A percentile compares a stretch with the other conserved stretches of the same genome.
These are phyloP conservation scores for Naganishia vaughanmartiniae DNA, from an alignment of 768 basidiomycete genomes.

Conservation along the genomic window DNA sequence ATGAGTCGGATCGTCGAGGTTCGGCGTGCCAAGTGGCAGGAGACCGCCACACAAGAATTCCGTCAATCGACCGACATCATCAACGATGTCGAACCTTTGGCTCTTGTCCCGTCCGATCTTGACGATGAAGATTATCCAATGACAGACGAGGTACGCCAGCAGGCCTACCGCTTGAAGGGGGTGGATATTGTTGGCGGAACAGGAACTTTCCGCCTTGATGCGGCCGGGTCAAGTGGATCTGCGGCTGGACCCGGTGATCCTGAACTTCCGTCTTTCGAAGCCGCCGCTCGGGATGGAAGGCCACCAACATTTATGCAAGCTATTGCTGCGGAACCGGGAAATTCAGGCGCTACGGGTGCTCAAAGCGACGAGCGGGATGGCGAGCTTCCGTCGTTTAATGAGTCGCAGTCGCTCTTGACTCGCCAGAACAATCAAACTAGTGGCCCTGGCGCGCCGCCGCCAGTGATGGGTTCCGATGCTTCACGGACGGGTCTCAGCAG, in stretches of 20 bases:
- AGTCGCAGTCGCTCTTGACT: conserved; percentile 11
- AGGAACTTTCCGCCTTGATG: conserved; percentile 39
- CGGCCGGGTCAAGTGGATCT: conserved; percentile 5
- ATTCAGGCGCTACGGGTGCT: conserved; percentile 26
- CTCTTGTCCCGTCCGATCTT: background rate
- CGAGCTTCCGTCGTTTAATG: conserved; percentile 27
- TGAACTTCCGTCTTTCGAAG: conserved; percentile 44
- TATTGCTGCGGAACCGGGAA: conserved; percentile 40
- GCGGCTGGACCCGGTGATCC: conserved; percentile 28
- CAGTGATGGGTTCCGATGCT: background rate
- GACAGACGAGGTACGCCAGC: conserved; percentile 39
- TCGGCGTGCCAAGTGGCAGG: background rate
- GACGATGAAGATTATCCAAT: conserved; percentile 14
- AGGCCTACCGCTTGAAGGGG: conserved; percentile 49
- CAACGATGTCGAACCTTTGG: background rate
- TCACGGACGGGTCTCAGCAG: background rate
- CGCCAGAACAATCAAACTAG: background rate
- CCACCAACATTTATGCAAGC: conserved; percentile 24
- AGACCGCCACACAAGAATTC: background rate
- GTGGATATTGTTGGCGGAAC: conserved; percentile 43
- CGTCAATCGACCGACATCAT: background rate
- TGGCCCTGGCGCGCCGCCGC: background rate
- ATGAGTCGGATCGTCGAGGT: background rate
- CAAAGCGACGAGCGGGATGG: background rate
- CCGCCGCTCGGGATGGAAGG: conserved; percentile 20